phyloP scores from a whole-genome alignment of 129 eudicot genomes.

The Centrapalus pauciflorus region DNA sequence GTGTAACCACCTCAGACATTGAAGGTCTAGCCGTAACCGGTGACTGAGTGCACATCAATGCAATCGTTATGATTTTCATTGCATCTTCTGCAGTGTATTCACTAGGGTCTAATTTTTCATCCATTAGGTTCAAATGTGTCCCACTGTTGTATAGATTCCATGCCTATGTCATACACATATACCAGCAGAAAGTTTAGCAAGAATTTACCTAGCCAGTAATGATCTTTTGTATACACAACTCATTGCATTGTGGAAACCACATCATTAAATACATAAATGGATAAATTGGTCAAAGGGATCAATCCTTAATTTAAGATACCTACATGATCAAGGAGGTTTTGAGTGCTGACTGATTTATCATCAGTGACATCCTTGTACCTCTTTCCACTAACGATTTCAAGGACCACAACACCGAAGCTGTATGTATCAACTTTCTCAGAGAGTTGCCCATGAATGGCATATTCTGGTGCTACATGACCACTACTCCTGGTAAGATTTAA shows the following conservation, averaged over 20 bases:
- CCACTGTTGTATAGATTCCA: conserved; percentile 20
- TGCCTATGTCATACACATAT: conserved; percentile 21
- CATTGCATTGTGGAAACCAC: not conserved
- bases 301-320: not conserved
- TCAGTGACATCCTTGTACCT: not conserved
- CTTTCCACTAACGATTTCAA: conserved; percentile 32
- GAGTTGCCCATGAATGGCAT: too few species aligned
- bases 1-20: conserved; percentile 44
- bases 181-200: not conserved
- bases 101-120: conserved; percentile 27
- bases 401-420: conserved; percentile 37
- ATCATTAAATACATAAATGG: not conserved
- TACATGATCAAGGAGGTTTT: not conserved
- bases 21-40: conserved; percentile 35
- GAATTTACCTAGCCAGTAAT: not conserved
- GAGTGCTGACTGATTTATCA: not conserved
- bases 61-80: conserved; percentile 32
- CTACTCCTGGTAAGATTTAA: conserved; percentile 26
- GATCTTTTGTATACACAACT: not conserved
- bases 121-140: conserved; percentile 25
- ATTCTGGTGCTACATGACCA: conserved; percentile 22
- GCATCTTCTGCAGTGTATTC: conserved; percentile 23
- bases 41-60: conserved; percentile 34
- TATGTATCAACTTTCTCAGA: too few species aligned
- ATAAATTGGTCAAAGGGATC: not conserved